phyloP scores from a whole-genome alignment of 129 eudicot genomes.

The Helianthus tuberosus region DNA sequence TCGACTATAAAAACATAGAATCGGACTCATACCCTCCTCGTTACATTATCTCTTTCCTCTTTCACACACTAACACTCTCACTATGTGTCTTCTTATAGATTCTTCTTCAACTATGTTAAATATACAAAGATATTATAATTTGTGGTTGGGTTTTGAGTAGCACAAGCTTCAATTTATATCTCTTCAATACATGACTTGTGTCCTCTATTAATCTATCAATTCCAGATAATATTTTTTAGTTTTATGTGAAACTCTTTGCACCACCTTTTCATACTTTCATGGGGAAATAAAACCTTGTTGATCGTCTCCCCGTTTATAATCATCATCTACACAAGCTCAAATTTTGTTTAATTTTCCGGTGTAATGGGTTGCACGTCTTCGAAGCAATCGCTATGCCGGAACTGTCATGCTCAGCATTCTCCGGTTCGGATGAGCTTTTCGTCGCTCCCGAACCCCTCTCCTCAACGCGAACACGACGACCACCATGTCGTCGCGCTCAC shows the following conservation, averaged over 20 bases:
- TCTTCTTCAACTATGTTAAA: no score
- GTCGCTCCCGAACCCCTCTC: constrained; percentile 47
- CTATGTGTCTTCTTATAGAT: no score
- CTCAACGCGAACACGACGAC: constrained; percentile 36
- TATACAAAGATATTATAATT: no score
- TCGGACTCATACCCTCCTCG: no score
- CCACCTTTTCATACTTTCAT: constrained; percentile 26
- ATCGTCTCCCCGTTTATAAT: constrained; percentile 19
- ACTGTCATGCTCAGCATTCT: constrained; percentile 55
- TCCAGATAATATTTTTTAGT: constrained; percentile 7
- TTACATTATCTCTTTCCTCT: no score
- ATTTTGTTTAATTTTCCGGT: not conserved
- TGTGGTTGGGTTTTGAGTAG: no score
- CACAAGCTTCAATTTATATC: constrained; percentile 24
- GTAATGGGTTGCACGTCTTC: constrained; percentile 88
- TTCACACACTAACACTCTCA: no score
- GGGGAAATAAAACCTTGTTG: no score
- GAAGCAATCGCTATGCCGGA: constrained; percentile 66
- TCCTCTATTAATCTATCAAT: constrained; percentile 6
- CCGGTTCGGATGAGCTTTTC: constrained; percentile 71
- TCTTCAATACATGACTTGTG: constrained; percentile 26
- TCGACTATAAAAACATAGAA: no score
- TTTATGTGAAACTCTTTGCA: not conserved
- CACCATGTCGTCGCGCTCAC: constrained; percentile 64
- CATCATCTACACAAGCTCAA: constrained; percentile 18